phyloP scores from a whole-genome alignment of 2,329 filamentous ascomycete genomes.

The Colletotrichum truncatum region DNA sequence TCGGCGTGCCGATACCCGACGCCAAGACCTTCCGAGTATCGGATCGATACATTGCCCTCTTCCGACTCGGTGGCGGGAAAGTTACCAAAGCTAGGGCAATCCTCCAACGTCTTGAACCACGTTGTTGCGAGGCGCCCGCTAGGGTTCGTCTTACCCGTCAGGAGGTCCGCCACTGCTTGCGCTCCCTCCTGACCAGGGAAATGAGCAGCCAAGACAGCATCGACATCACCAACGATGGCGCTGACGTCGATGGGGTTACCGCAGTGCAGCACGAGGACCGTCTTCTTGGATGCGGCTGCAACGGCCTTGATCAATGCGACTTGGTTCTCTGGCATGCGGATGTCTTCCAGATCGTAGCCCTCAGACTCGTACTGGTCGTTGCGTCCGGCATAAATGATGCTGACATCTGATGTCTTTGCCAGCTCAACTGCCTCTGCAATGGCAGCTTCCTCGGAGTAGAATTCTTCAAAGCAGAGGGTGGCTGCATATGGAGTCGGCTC shows the following conservation, averaged over 20 bases:
- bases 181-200: slow-evolving; percentile 30
- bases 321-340: slow-evolving; percentile 26
- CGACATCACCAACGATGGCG: slow-evolving; percentile 22
- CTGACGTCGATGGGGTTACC: slow-evolving; percentile 26
- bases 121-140: slow-evolving; percentile 28
- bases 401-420: slow-evolving; percentile 13
- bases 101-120: slow-evolving; percentile 27
- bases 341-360: slow-evolving; percentile 27
- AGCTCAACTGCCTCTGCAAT: slow-evolving; percentile 23
- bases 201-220: slow-evolving; percentile 25
- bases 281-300: slow-evolving; percentile 9
- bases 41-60: slow-evolving; percentile 1
- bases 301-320: slow-evolving; percentile 27
- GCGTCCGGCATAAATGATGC: slow-evolving; percentile 28
- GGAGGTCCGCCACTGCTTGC: slow-evolving; percentile 24
- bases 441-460: slow-evolving; percentile 11
- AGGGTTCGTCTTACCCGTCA: slow-evolving; percentile 22
- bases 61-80: slow-evolving; percentile 22
- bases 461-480: slow-evolving; percentile 23
- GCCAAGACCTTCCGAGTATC: slow-evolving; percentile 5
- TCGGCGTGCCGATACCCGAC: slow-evolving; percentile 24
- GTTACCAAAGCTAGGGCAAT: slow-evolving; percentile 24
- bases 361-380: slow-evolving; percentile 31
- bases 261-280: slow-evolving; percentile 22
- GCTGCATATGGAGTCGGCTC: slow-evolving; percentile 27